Evolutionary conservation across 257 asterid species (phyloP).

Genomic region (Cynanchum wilfordii): DNA sequence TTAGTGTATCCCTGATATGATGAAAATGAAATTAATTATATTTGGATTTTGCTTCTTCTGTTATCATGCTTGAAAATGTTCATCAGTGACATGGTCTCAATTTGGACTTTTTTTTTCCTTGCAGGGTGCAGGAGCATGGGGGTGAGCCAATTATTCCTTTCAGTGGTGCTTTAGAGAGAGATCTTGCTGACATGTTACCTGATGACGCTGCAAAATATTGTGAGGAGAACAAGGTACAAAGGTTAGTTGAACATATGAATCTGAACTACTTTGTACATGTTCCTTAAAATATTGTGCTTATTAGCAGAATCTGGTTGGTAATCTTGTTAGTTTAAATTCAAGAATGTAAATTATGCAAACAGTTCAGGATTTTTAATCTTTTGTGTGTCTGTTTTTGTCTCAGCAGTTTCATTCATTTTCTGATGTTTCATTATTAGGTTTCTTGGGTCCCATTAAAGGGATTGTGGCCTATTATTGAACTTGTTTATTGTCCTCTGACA

Average conservation of each 20-base stretch:
- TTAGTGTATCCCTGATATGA: neutral
- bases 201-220: constrained; percentile 91
- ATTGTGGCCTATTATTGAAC: neutral
- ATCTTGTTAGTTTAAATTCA: neutral
- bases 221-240: constrained; percentile 89
- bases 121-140: constrained; percentile 99
- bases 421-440: neutral
- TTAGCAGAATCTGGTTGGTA: neutral
- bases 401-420: neutral
- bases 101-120: neutral
- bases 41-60: neutral
- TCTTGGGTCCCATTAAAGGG: neutral
- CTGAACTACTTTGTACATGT: neutral
- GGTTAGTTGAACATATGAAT: constrained; percentile 42
- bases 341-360: neutral
- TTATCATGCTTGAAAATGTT: neutral
- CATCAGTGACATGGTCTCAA: neutral
- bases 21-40: neutral
- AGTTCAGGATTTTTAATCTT: neutral
- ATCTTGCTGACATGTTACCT: constrained; percentile 75
- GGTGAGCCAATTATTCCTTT: constrained; percentile 87
- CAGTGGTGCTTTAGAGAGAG: constrained; percentile 87
- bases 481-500: neutral
- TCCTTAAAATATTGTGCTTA: neutral
- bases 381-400: neutral